These are phyloP conservation scores for Hypocrella siamensis DNA, from an alignment of 2,329 filamentous ascomycete species.

Conservation along the genomic window DNA sequence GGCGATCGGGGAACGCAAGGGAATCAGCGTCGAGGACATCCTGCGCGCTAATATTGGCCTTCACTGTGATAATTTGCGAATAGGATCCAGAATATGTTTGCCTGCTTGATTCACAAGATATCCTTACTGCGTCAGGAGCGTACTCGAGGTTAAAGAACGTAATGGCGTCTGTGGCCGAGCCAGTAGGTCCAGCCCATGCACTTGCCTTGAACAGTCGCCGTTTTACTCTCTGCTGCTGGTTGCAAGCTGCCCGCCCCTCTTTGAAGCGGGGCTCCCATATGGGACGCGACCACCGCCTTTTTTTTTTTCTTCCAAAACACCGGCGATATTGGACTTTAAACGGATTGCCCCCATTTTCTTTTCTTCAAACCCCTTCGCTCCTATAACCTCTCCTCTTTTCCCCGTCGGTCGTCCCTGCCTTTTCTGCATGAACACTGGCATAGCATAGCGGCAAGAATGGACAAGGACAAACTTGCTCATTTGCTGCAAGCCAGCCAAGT, in stretches of 20 bases:
- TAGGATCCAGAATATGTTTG: constrained; percentile 30
- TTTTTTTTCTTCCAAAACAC: constrained; percentile 7
- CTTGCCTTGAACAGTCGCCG: neutral
- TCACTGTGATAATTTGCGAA: constrained; percentile 27
- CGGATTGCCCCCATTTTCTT: neutral
- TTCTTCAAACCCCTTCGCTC: constrained; percentile 4
- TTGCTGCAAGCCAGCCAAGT: constrained; percentile 78
- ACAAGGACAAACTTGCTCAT: constrained; percentile 61
- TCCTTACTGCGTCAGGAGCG: too few relatives aligned
- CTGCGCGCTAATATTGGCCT: constrained; percentile 27
- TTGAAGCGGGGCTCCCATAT: constrained; percentile 3
- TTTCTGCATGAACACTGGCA: constrained; percentile 4
- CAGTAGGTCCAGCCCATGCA: too few relatives aligned
- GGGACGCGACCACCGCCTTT: neutral
- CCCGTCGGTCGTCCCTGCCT: constrained; percentile 3
- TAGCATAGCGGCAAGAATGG: constrained; percentile 15
- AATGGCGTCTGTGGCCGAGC: too few relatives aligned
- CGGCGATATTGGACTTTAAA: neutral
- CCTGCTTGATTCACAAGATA: constrained; percentile 12
- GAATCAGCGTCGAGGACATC: constrained; percentile 28
- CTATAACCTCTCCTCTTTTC: neutral
- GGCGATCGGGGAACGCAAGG: constrained; percentile 27
- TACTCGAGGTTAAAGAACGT: too few relatives aligned
- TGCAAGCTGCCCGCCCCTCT: constrained; percentile 3
- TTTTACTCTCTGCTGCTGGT: too few relatives aligned